Conservation (phyloP, 495 filamentous ascomycete genomes). For the Glonium stellatum region DNA sequence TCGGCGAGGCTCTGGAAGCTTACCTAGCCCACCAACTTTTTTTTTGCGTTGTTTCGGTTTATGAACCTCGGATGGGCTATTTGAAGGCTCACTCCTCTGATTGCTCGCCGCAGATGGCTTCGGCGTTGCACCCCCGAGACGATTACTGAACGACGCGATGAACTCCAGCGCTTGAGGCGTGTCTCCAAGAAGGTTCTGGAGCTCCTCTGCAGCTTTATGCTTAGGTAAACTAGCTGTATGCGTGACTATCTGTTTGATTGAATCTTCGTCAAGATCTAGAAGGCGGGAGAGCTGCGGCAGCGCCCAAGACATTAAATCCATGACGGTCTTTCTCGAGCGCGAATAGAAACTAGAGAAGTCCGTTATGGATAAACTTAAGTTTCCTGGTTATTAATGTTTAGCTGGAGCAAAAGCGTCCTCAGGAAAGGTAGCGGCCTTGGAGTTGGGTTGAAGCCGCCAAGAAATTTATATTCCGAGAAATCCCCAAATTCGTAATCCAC, state of each 20-base stretch:
- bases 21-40: conserved; percentile 50
- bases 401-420: background rate
- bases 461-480: background rate
- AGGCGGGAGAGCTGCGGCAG: conserved; percentile 65
- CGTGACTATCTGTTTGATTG: conserved; percentile 71
- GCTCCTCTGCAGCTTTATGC: conserved; percentile 68
- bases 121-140: conserved; percentile 44
- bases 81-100: conserved; percentile 22
- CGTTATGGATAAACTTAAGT: background rate
- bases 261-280: conserved; percentile 75
- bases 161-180: conserved; percentile 81
- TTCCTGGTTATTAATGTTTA: background rate
- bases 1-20: conserved; percentile 51
- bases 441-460: background rate
- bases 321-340: conserved; percentile 1
- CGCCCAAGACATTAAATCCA: conserved; percentile 42
- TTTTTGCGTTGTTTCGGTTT: conserved; percentile 47
- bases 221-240: conserved; percentile 69
- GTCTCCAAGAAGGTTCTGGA: conserved; percentile 83
- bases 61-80: conserved; percentile 30
- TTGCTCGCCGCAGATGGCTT: conserved; percentile 25
- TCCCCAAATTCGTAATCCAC: background rate
- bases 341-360: background rate
- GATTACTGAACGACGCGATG: conserved; percentile 79
- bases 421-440: background rate